Conservation (phyloP, 441 rosid species). For the Pelargonium cotyledonis region DNA sequence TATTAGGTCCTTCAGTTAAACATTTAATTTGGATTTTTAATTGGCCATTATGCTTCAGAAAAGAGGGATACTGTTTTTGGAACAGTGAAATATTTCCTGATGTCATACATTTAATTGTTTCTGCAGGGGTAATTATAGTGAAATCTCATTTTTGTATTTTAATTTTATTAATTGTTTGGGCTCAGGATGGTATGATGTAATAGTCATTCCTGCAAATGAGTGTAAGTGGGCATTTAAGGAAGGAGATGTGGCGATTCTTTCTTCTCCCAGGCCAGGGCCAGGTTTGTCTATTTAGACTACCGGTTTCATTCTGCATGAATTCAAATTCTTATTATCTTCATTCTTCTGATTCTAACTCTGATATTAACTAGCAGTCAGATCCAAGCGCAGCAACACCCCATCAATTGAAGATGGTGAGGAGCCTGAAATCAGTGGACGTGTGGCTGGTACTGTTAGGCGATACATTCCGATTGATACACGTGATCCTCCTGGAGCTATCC, state of each 20-base stretch:
- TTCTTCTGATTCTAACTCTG: conserved; percentile 5
- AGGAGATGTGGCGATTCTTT: conserved; percentile 96
- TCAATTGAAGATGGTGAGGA: conserved; percentile 53
- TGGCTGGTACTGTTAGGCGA: conserved; percentile 91
- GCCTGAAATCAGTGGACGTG: conserved; percentile 63
- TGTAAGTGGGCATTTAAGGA: conserved; percentile 95
- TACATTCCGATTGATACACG: conserved; percentile 87
- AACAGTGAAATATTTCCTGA: not conserved
- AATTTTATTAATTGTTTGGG: conserved; percentile 19
- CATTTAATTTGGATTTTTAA: not conserved
- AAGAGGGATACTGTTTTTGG: not conserved
- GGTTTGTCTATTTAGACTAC: conserved; percentile 33
- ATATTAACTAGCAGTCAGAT: conserved; percentile 39
- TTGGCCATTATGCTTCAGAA: not conserved
- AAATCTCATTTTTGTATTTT: not conserved
- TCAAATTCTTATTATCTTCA: not conserved
- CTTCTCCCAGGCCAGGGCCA: conserved; percentile 72
- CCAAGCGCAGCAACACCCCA: conserved; percentile 42
- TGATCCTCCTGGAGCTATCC: conserved; percentile 91
- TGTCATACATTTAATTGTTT: not conserved
- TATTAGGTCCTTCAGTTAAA: not conserved
- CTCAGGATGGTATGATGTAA: conserved; percentile 92
- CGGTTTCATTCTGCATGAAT: not conserved
- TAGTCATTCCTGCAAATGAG: conserved; percentile 61
- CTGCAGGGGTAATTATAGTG: not conserved